phyloP scores from a whole-genome alignment of 2,329 filamentous ascomycete species.

The Rhytidhysteron rufulum region DNA sequence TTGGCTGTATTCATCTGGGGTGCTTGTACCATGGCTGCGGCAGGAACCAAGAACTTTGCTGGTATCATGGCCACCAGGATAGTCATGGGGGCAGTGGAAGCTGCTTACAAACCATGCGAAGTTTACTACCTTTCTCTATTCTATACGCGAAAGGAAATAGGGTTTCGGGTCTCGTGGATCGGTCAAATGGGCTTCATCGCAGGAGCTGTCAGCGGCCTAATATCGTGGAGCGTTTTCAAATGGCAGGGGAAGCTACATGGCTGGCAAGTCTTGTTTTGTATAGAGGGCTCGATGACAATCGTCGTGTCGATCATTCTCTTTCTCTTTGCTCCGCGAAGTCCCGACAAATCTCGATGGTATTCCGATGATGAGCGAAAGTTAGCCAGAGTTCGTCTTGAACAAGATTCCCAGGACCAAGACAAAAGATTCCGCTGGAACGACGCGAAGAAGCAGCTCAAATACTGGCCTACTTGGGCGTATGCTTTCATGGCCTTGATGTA shows the following conservation, averaged over 20 bases:
- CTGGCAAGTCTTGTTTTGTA: slow-evolving; percentile 46
- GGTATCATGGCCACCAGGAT: background rate
- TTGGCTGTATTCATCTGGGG: slow-evolving; percentile 5
- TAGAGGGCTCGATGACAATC: slow-evolving; percentile 42
- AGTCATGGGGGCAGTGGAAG: background rate
- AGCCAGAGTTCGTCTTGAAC: background rate
- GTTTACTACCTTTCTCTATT: background rate
- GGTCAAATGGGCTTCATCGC: background rate
- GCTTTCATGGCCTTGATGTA: background rate
- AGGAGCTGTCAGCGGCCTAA: slow-evolving; percentile 5
- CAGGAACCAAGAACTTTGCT: slow-evolving; percentile 4
- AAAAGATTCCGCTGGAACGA: background rate
- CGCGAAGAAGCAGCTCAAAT: background rate
- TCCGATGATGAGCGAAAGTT: slow-evolving; percentile 23
- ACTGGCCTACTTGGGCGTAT: background rate
- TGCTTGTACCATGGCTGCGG: slow-evolving; percentile 3
- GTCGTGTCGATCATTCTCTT: slow-evolving; percentile 36
- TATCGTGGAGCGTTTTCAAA: slow-evolving; percentile 38
- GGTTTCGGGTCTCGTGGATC: background rate
- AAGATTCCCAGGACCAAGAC: slow-evolving; percentile 3
- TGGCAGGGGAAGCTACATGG: slow-evolving; percentile 28
- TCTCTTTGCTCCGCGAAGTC: slow-evolving; percentile 38
- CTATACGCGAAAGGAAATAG: background rate
- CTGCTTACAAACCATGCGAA: background rate
- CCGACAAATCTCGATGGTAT: slow-evolving; percentile 39